phyloP scores from a whole-genome alignment of 164 flowering plant genomes.

The Berberis thunbergii region DNA sequence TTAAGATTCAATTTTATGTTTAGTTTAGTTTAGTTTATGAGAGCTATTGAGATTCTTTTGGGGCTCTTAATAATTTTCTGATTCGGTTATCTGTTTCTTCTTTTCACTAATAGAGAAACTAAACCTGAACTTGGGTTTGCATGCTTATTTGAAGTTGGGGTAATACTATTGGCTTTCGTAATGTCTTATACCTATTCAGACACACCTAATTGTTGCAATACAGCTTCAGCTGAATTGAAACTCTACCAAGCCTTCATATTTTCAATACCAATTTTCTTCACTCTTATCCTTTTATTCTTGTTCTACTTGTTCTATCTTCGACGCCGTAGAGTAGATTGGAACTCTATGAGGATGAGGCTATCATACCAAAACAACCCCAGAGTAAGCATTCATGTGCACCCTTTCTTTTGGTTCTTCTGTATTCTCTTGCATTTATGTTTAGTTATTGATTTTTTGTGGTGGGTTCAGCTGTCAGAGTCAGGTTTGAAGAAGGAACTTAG shows the following conservation, averaged over 20 bases:
- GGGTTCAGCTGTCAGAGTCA: conserved; percentile 27
- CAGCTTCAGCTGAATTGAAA: conserved; percentile 40
- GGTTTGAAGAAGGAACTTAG: conserved; percentile 79
- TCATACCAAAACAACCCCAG: conserved; percentile 14
- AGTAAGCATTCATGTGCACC: conserved; percentile 19
- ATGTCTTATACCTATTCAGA: conserved; percentile 23
- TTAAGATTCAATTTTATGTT: too few relatives aligned
- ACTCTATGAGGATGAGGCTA: conserved; percentile 49
- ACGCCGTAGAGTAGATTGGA: conserved; percentile 52
- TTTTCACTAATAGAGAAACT: too few relatives aligned
- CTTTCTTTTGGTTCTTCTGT: background rate
- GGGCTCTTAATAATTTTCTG: too few relatives aligned
- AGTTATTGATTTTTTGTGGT: background rate
- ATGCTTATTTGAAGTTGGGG: too few relatives aligned
- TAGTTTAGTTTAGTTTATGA: too few relatives aligned
- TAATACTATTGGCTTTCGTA: background rate
- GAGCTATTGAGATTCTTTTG: too few relatives aligned
- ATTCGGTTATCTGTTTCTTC: too few relatives aligned
- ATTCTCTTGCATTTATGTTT: background rate
- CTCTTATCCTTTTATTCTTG: conserved; percentile 41
- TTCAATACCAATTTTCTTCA: conserved; percentile 52
- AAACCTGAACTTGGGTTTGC: too few relatives aligned
- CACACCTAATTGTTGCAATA: conserved; percentile 20
- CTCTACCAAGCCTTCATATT: conserved; percentile 56
- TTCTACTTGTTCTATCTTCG: conserved; percentile 63